phyloP scores from a whole-genome alignment of 352 stramenopile genomes.

The Halophytophthora batemanensis region DNA sequence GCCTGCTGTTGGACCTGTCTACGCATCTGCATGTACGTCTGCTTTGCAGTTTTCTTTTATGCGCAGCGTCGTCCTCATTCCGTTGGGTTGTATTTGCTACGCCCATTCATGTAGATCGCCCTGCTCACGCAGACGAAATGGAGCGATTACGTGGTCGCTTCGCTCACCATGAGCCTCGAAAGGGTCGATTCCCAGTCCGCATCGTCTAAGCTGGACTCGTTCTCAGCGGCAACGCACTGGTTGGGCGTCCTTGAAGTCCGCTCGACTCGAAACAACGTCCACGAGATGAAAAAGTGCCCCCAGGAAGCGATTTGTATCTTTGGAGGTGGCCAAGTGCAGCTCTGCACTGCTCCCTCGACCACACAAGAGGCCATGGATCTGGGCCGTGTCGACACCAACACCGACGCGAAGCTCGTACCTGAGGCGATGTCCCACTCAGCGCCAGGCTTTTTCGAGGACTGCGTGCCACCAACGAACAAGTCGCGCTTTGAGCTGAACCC shows the following conservation, averaged over 20 bases:
- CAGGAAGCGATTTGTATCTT: slow-evolving; percentile 38
- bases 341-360: slow-evolving; percentile 6
- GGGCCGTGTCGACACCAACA: no score
- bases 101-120: no score
- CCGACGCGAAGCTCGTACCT: no score
- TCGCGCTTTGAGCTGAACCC: no score
- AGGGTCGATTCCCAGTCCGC: slow-evolving; percentile 1
- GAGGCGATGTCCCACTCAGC: no score
- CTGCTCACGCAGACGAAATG: slow-evolving; percentile 65
- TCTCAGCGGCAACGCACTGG: slow-evolving; percentile 11
- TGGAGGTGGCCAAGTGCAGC: slow-evolving; percentile 21
- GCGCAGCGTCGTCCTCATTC: not conserved
- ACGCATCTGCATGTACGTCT: slow-evolving; percentile 54
- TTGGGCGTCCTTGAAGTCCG: slow-evolving; percentile 51
- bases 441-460: no score
- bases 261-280: slow-evolving; percentile 35
- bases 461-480: no score
- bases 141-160: slow-evolving; percentile 46
- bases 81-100: not conserved
- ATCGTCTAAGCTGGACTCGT: not conserved
- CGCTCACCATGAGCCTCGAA: slow-evolving; percentile 38
- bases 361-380: no score
- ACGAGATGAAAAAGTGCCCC: slow-evolving; percentile 43
- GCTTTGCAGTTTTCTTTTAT: not conserved
- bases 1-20: slow-evolving; percentile 55